Conservation (phyloP, 2,329 filamentous ascomycete species). For the Aspergillus puulaauensis region DNA sequence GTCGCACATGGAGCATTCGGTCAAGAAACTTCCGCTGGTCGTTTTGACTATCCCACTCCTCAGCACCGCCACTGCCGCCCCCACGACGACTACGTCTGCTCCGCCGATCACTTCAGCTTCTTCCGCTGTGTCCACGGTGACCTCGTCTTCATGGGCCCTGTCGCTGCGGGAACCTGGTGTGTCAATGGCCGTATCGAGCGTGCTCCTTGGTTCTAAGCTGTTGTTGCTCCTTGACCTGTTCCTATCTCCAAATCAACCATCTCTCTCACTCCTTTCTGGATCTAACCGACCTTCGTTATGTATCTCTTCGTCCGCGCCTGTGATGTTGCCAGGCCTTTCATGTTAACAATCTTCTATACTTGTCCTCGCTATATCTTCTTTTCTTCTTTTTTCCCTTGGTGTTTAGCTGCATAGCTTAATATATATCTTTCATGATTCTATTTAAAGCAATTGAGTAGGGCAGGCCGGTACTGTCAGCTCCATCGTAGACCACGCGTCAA, state of each 20-base stretch:
- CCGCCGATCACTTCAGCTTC: constrained; percentile 31
- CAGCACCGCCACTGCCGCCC: constrained; percentile 18
- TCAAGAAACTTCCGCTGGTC: too few relatives aligned
- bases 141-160: constrained; percentile 37
- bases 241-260: neutral
- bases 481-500: too few relatives aligned
- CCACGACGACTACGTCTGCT: constrained; percentile 34
- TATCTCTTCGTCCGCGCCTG: neutral
- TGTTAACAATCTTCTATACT: neutral
- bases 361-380: neutral
- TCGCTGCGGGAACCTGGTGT: constrained; percentile 39
- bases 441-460: too few relatives aligned
- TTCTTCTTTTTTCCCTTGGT: neutral
- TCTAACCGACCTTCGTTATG: neutral
- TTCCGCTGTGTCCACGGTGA: constrained; percentile 33
- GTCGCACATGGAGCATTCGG: too few relatives aligned
- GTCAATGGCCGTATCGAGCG: constrained; percentile 24
- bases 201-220: neutral
- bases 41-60: too few relatives aligned
- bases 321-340: neutral
- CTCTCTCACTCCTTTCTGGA: neutral
- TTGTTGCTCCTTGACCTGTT: too few relatives aligned
- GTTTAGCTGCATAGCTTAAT: too few relatives aligned
- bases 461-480: too few relatives aligned
- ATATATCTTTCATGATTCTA: too few relatives aligned